phyloP scores from a whole-genome alignment of 495 filamentous ascomycete species.

The Lepidopterella palustris region DNA sequence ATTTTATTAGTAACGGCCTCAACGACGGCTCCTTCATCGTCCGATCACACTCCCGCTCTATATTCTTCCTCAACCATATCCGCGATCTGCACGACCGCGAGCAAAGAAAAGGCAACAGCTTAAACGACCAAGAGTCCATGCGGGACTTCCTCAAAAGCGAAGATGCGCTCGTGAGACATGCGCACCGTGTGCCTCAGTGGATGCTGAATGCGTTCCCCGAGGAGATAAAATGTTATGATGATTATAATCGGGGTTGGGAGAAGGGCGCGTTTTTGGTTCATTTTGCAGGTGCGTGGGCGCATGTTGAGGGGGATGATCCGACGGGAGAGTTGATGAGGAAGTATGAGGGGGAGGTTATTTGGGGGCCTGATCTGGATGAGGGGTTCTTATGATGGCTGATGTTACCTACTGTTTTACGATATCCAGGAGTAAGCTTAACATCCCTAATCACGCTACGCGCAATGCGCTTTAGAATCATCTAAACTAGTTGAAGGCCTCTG shows the following conservation, averaged over 20 bases:
- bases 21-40: conserved; percentile 34
- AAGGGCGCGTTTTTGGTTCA: conserved; percentile 31
- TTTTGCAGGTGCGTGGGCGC: conserved; percentile 37
- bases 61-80: conserved; percentile 23
- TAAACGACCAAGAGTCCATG: conserved; percentile 34
- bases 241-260: conserved; percentile 23
- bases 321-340: conserved; percentile 28
- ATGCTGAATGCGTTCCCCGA: conserved; percentile 33
- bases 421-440: no score
- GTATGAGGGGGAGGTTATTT: conserved; percentile 21
- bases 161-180: not conserved
- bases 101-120: conserved; percentile 5
- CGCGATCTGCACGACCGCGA: conserved; percentile 14
- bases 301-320: conserved; percentile 31
- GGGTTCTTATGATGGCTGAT: no score
- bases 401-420: no score
- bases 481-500: no score
- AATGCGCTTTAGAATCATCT: no score
- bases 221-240: conserved; percentile 32
- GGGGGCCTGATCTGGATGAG: not conserved
- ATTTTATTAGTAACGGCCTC: conserved; percentile 33
- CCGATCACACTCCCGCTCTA: conserved; percentile 20
- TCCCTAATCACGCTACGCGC: no score
- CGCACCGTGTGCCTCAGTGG: conserved; percentile 24
- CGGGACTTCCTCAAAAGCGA: conserved; percentile 16